Base-by-base conservation (phyloP, 371 early-diverging fungal species). In the Paramicrosporidium saccamoebae region DNA sequence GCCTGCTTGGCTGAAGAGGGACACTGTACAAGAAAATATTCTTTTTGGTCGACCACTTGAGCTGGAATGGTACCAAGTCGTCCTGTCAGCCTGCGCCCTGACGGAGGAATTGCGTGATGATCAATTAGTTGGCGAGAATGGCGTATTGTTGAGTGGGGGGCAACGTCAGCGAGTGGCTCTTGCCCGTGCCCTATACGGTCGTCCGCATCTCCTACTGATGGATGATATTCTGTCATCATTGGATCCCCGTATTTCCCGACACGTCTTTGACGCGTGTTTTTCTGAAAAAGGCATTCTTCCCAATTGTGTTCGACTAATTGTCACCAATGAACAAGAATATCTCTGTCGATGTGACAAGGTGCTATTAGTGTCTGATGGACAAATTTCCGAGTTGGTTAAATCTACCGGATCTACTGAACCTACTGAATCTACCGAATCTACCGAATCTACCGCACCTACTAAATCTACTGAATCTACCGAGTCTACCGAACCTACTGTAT, bases 141-240 rank as follows among this genome's bases (percentile, higher is more conserved):
- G 69, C 4, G 56, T 66, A 19, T 61, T 64, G 2, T 40, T 68
- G 5, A 58, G 58, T 7, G 69, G 66, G 24, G 66, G 69, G 10
- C 69, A 65, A 33, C 64, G 63, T 32, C 66, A 66, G 22, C 62
- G 69, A 33, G 41, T 55, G 3, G 34, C 48, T 1, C 23, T 58
- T 12, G 58, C 58, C 4, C 39, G 58, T 13, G 54, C 58, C 1
- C 37, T 51, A 5, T 58, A 55, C 31, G 26, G 35, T 11, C 28
- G 41, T 16, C 40, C 50, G 5, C 42, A 41, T 12, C 50, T 48
- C 18, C 42, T 61, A n/a, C 32, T 63, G 21, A 35, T 66, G 36
- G 69, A 68, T 31, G 65, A 67, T 46, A 65, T 69, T 0, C 52
- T 82, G 19, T 57, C 62, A 15, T 78, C 72, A 1, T 65, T 71